Evolutionary conservation across 768 basidiomycete species (phyloP), one percentile per base, ranked within the genome.

Genomic region (Sporobolomyces pararoseus): DNA sequence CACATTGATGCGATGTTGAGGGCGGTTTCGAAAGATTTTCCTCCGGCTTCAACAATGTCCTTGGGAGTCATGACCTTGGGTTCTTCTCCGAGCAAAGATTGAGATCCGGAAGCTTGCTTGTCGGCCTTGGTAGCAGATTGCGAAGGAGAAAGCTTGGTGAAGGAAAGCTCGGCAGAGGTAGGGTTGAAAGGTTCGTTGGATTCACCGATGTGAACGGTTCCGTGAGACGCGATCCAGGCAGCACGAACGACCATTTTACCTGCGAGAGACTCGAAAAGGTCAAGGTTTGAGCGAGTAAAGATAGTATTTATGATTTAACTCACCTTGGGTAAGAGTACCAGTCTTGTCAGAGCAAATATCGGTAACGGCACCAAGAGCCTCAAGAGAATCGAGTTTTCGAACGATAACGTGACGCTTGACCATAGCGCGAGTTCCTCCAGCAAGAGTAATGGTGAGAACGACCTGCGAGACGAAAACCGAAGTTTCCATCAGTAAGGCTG

Each of bases 371-470:
- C 80, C 78, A 32, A 82, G 76, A 5, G 80, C 79, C 64, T 82
- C 82, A 69, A 81, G 79, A 14, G 76, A 71, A 59, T 71, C 75
- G 54, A 73, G 72, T 64, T 72, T 67, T 49, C 81, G 75, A 35
- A 81, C 80, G 31, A 82, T 72, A 23, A 81, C 82, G 64, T 82
- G 81, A 44, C 83, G 79, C 55, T 79, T 79, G 7, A 83, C 83
- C 76, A 86, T 83, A 61, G 83, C 84, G 29, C 81, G 80, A 13
- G 79, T 80, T 2, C 81, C 82, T 21, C 83, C 83, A 37, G 86
- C 84, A 54, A 86, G 76, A 1, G 84, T 85, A 47, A 86, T 80
- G 29, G 83, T 83, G 12, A 85, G 82, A 68, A 81, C 80, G 49
- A 80, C 67, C 65, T 71, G 60, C 3, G 27, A 16, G 14, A 25